Conservation (phyloP, 2,329 filamentous ascomycete species). For the Fusarium liriodendri region DNA sequence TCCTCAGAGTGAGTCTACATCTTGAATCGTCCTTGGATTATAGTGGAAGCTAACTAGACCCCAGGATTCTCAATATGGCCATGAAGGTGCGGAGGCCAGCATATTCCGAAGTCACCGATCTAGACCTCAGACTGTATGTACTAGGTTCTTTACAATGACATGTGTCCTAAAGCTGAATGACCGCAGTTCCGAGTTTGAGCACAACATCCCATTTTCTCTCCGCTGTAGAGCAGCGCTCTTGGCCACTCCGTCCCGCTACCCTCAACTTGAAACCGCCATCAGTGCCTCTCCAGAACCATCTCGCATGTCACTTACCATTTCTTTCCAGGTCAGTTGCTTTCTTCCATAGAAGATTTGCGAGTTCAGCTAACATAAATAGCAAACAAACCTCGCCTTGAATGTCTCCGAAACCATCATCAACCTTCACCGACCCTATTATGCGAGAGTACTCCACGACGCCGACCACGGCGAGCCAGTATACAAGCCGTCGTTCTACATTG, state of each 20-base stretch:
- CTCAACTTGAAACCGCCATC: background rate
- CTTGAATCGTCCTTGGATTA: too few relatives aligned
- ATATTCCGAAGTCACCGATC: slow-evolving; percentile 3
- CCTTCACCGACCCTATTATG: slow-evolving; percentile 1
- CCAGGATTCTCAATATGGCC: slow-evolving; percentile 5
- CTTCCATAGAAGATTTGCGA: background rate
- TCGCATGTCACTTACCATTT: background rate
- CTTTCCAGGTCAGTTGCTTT: background rate
- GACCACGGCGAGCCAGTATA: background rate
- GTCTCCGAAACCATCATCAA: slow-evolving; percentile 7
- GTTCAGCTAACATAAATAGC: background rate
- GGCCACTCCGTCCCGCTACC: slow-evolving; percentile 1
- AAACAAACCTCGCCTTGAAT: slow-evolving; percentile 6
- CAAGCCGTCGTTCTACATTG: background rate
- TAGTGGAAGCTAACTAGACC: background rate
- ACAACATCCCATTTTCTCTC: background rate
- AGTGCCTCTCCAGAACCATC: slow-evolving; percentile 3
- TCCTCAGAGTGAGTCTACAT: background rate
- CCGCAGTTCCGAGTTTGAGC: background rate
- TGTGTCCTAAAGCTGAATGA: background rate
- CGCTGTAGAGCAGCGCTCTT: slow-evolving; percentile 1
- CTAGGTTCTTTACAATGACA: background rate
- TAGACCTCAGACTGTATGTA: background rate
- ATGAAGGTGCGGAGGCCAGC: slow-evolving; percentile 6
- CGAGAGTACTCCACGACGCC: background rate